These are phyloP conservation scores for Berkeleyomyces rouxiae DNA, from an alignment of 2,329 filamentous ascomycete genomes.

Conservation along the genomic window DNA sequence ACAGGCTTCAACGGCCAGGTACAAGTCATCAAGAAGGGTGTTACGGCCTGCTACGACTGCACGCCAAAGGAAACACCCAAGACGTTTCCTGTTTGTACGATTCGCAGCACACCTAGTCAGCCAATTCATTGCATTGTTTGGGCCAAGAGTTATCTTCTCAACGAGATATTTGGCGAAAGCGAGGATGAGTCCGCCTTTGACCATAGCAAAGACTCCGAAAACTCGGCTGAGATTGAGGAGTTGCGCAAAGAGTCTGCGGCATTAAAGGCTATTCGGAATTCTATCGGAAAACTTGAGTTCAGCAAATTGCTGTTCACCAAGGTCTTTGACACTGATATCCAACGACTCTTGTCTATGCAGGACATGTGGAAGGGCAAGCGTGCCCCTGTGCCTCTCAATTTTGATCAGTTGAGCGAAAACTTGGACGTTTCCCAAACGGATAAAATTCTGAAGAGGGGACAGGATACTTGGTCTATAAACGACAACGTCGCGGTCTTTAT, in stretches of 20 bases:
- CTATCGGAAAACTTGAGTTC: constrained; percentile 66
- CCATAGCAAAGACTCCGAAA: constrained; percentile 63
- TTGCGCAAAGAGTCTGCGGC: constrained; percentile 69
- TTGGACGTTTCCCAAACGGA: constrained; percentile 30
- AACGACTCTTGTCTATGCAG: constrained; percentile 67
- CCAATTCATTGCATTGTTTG: constrained; percentile 98
- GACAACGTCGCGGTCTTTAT: constrained; percentile 80
- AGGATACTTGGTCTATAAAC: constrained; percentile 60
- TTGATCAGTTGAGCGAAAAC: constrained; percentile 40
- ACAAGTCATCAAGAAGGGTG: constrained; percentile 83
- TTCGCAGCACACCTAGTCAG: constrained; percentile 87
- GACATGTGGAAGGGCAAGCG: constrained; percentile 89
- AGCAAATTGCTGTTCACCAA: constrained; percentile 75
- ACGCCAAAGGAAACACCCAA: constrained; percentile 78
- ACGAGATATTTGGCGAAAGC: constrained; percentile 82
- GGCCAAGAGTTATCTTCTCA: constrained; percentile 92
- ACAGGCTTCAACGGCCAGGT: constrained; percentile 97
- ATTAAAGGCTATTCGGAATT: constrained; percentile 63
- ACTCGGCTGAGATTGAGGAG: constrained; percentile 76
- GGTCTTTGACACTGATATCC: constrained; percentile 74
- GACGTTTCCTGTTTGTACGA: constrained; percentile 90
- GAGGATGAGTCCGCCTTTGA: constrained; percentile 77
- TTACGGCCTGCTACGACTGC: constrained; percentile 94
- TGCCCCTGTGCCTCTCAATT: constrained; percentile 57
- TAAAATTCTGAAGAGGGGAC: constrained; percentile 45